Percentiles rank a stretch among this genome's conserved stretches.
Evolutionary conservation across 2,329 filamentous ascomycete species (phyloP).

Genomic region (Exophiala viscosa): DNA sequence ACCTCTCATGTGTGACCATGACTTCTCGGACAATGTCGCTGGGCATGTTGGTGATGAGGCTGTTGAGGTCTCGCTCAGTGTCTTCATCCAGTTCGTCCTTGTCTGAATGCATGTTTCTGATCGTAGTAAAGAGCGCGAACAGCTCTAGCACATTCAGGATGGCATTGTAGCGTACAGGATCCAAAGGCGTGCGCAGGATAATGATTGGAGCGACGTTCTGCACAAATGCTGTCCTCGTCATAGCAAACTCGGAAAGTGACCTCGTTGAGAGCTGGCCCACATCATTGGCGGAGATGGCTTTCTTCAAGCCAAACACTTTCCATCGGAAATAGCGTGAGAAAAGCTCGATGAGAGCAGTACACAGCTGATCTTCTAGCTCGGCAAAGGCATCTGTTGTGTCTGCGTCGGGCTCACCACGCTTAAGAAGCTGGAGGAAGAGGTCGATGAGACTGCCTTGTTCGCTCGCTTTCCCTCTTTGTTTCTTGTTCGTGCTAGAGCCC

Average conservation of each 20-base stretch:
- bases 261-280: constrained; percentile 57
- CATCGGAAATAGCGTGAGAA: constrained; percentile 93
- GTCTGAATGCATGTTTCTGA: constrained; percentile 51
- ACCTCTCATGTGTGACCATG: constrained; percentile 70
- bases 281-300: constrained; percentile 52
- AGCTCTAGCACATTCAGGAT: constrained; percentile 77
- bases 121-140: constrained; percentile 71
- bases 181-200: constrained; percentile 57
- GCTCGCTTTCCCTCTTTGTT: constrained; percentile 41
- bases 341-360: constrained; percentile 70
- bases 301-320: constrained; percentile 66
- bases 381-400: constrained; percentile 66
- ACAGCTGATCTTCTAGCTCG: constrained; percentile 73
- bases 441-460: constrained; percentile 50
- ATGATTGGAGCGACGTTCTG: constrained; percentile 50
- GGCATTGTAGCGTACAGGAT: constrained; percentile 72
- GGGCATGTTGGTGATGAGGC: constrained; percentile 67
- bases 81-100: constrained; percentile 36
- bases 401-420: constrained; percentile 64
- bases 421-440: constrained; percentile 67
- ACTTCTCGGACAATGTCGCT: constrained; percentile 62
- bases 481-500: constrained; percentile 35
- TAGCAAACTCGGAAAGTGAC: constrained; percentile 66
- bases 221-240: constrained; percentile 53
- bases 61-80: constrained; percentile 54